These are phyloP conservation scores for Neopestalotiopsis clavispora DNA, from an alignment of 2,329 filamentous ascomycete genomes.

Conservation along the genomic window DNA sequence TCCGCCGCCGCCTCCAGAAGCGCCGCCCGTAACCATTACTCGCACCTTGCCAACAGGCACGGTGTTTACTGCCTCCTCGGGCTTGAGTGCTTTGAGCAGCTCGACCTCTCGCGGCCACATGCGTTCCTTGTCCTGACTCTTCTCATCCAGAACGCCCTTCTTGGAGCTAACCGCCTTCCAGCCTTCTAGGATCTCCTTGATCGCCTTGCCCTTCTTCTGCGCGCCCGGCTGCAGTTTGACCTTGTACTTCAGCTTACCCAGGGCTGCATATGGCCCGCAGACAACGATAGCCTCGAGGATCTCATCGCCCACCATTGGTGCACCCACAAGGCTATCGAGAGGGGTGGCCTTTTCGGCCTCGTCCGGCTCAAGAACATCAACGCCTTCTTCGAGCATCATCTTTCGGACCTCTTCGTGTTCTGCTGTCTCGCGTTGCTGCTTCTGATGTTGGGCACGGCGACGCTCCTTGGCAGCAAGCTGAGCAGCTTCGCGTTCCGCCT, in stretches of 20 bases:
- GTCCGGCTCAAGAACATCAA: conserved; percentile 64
- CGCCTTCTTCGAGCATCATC: conserved; percentile 62
- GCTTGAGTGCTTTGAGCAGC: conserved; percentile 78
- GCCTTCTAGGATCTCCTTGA: conserved; percentile 84
- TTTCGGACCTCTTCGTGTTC: conserved; percentile 75
- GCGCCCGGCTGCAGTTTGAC: conserved; percentile 90
- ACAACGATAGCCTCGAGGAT: conserved; percentile 70
- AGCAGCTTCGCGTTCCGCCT: conserved; percentile 73
- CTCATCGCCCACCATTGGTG: conserved; percentile 81
- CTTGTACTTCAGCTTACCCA: conserved; percentile 84
- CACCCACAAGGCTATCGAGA: conserved; percentile 77
- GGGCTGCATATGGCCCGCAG: conserved; percentile 68
- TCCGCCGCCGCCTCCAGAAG: conserved; percentile 47
- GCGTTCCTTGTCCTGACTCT: conserved; percentile 67
- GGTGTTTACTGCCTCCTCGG: conserved; percentile 79
- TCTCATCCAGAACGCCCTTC: conserved; percentile 66
- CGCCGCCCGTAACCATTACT: conserved; percentile 73
- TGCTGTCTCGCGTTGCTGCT: conserved; percentile 75
- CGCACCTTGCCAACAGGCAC: conserved; percentile 82
- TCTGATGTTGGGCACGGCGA: conserved; percentile 78
- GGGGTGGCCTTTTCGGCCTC: conserved; percentile 58
- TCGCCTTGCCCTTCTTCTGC: conserved; percentile 92
- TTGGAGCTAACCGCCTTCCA: conserved; percentile 72
- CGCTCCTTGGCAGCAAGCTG: conserved; percentile 74
- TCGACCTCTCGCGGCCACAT: conserved; percentile 90